Base-by-base conservation (phyloP, 2,329 filamentous ascomycete species). In the Aspergillus sp. region DNA sequence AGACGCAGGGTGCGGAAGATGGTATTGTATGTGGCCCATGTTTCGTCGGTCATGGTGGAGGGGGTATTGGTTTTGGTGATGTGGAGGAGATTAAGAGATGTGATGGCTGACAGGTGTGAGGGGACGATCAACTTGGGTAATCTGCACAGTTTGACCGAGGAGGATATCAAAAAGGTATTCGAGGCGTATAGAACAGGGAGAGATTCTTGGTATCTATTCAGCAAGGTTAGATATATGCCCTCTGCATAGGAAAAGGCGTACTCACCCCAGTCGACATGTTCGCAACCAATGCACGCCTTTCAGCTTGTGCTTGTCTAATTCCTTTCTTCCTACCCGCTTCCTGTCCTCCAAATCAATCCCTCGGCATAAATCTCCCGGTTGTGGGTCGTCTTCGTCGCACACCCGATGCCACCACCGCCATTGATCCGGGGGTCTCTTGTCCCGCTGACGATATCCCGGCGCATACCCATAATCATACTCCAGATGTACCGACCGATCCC, bases 371-470 rank as follows among this genome's bases (percentile, higher is more conserved):
- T 42, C 40, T 19, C 40, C 40, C 7, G 40, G 40, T 5, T 42
- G 36, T 8, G 40, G 26, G 4, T 42, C 34, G 33, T 33, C 40
- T 26, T 37, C 40, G n/a, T 37, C 40, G 27, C 40, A 42, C 8
- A 42, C 40, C 10, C 40, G 40, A 37, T 42, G 40, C 40, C 40
- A 42, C 40, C 40, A 42, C 27, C 40, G 40, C 40, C 40, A 42
- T 37, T 42, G 34, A 36, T 42, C 40, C 9, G 40, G 40, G n/a
- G 40, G 40, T 26, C 29, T 28, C 34, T 42, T 42, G n/a, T 42
- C 40, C 26, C 40, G 10, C 4, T 11, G 33, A 9, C 40, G 40
- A 27, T 34, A 42, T 6, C 40, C 40, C 13, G 40, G 40, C 34
- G 34, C 40, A 32, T 37, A 42, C n/a, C 40, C 34, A 32, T 31